Evolutionary conservation across 768 basidiomycete species (phyloP), one percentile per base, ranked within the genome.

Genomic region (Mycena crocata): DNA sequence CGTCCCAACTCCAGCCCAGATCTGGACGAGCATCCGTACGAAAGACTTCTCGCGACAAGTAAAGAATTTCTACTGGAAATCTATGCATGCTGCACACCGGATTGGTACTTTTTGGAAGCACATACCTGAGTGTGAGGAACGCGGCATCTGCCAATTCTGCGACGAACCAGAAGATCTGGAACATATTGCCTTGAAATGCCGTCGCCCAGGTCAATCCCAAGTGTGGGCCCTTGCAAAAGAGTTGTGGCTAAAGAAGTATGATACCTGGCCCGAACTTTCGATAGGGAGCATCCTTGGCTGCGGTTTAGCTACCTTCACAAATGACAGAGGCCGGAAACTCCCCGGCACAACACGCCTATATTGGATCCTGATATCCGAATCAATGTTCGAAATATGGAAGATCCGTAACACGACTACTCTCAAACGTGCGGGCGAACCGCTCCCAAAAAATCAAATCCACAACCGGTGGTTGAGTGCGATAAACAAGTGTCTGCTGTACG

Each of bases 261-360:
- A 34, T 1, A 19, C 19, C 34, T 61, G 59, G 59, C 57, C 57
- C 4, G 35, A 24, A 10, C 44, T 49, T 13, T 59, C 68, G 0
- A n/a, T 74, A 0, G 76, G 74, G 4, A n/a, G 17, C 1, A 64
- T 74, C 8, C 50, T 73, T 3, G 72, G 67, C 0, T 65, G 68
- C 31, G 62, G 67, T 0, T 35, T 71, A n/a, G n/a, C n/a, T n/a
- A n/a, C n/a, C n/a, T 46, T 46, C 21, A 46, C 44, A 9, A n/a
- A 19, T 24, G 44, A 46, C 7, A 46, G n/a, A 8, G 35, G 35
- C 17, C 35, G 35, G 10, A 37, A 37, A 9, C 35, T 37, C 35
- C 35, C 35, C 9, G 35, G 35, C 35, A 17, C 35, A 9, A 37
- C 35, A 37, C 35, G 35, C 35, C 35, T 37, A 37, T 37, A 37